Percentiles rank a stretch among this genome's conserved stretches.
Conservation (phyloP, 768 basidiomycete species). For the Inosperma sp. region DNA sequence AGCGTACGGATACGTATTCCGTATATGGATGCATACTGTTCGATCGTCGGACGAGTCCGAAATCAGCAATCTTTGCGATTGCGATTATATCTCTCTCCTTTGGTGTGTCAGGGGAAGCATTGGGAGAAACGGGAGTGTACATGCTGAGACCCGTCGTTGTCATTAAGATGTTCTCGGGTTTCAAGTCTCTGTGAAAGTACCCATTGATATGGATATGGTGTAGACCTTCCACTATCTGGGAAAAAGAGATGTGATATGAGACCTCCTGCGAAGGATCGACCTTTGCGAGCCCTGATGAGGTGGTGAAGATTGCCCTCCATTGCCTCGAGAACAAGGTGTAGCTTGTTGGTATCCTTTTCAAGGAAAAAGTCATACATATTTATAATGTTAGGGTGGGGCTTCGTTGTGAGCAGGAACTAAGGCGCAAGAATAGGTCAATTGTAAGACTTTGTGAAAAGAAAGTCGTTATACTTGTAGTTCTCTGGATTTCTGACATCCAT, state of each 20-base stretch:
- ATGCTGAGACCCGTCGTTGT: conserved; percentile 89
- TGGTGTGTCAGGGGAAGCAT: too few species aligned
- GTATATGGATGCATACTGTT: conserved; percentile 82
- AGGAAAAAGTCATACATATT: conserved; percentile 94
- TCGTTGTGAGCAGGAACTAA: too few species aligned
- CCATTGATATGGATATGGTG: conserved; percentile 83
- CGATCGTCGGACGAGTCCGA: conserved; percentile 84
- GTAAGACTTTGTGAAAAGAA: too few species aligned
- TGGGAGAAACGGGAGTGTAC: too few species aligned
- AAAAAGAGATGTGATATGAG: conserved; percentile 87
- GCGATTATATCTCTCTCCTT: too few species aligned
- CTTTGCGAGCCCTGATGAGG: conserved; percentile 88
- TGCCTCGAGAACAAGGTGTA: conserved; percentile 94
- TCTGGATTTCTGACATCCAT: too few species aligned
- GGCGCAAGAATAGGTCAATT: too few species aligned
- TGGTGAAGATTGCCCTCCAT: conserved; percentile 99
- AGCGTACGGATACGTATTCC: conserved; percentile 93
- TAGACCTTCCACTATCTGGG: conserved; percentile 80
- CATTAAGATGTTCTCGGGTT: conserved; percentile 94
- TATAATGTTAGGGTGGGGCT: conserved; percentile 88
- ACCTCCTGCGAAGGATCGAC: conserved; percentile 83
- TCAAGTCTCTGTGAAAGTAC: conserved; percentile 97
- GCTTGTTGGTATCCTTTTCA: conserved; percentile 69
- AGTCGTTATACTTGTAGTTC: too few species aligned
- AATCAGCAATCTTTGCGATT: conserved; percentile 97